phyloP scores from a whole-genome alignment of 176 grass and related monocot genomes.

The Aegilops umbellulata region DNA sequence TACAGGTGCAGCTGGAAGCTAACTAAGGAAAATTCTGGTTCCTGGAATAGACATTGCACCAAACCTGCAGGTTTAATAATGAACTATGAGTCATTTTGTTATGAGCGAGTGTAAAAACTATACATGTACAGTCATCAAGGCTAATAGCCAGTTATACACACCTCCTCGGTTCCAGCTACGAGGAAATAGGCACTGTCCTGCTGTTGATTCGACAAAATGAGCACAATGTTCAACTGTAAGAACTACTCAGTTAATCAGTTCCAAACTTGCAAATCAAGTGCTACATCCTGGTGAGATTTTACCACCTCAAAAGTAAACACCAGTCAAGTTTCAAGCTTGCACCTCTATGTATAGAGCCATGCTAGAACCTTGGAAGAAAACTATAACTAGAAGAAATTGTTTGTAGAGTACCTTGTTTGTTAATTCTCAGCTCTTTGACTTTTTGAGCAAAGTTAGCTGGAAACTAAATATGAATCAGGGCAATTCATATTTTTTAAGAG shows the following conservation, averaged over 20 bases:
- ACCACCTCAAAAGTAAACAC: not conserved
- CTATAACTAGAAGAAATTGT: not conserved
- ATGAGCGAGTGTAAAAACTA: not conserved
- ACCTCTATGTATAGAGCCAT: not conserved
- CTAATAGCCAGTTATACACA: not conserved
- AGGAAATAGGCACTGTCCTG: not conserved
- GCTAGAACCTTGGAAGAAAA: not conserved
- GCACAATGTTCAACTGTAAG: not conserved
- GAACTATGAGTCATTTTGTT: not conserved
- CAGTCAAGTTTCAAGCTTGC: not conserved
- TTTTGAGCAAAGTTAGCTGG: not conserved
- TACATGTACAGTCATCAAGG: not conserved
- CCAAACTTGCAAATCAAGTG: not conserved
- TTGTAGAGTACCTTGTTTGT: not conserved
- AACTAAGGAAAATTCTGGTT: not conserved
- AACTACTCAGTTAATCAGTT: not conserved
- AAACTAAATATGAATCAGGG: not conserved
- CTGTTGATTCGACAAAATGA: not conserved
- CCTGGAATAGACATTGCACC: no score
- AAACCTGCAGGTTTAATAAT: not conserved
- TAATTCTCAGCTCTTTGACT: not conserved
- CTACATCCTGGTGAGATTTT: not conserved
- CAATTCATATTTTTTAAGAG: not conserved
- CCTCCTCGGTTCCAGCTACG: not conserved
- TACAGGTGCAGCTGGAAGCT: not conserved